These are phyloP conservation scores for Straminergon stramineum DNA, from an alignment of 225 moss, liverwort and hornwort genomes.

Conservation along the genomic window DNA sequence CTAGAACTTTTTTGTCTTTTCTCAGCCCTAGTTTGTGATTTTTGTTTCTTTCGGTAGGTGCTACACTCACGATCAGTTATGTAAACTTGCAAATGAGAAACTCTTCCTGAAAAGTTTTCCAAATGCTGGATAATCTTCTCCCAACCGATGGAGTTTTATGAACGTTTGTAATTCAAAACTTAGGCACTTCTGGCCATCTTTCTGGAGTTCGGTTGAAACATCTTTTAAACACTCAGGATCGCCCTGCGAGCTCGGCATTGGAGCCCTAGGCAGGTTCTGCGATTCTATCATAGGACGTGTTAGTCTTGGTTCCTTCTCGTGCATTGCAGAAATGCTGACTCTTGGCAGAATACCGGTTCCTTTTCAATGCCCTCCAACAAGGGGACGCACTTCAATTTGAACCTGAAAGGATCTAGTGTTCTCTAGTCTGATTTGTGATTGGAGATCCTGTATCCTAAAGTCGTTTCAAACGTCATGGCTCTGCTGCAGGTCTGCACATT, in stretches of 20 bases:
- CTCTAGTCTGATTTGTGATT: neutral
- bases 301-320: neutral
- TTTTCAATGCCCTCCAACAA: neutral
- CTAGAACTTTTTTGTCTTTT: neutral
- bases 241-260: neutral
- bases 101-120: conserved; percentile 41
- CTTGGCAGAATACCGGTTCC: neutral
- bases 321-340: neutral
- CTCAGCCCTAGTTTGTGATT: conserved; percentile 19
- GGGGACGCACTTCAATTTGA: neutral
- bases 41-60: conserved; percentile 33
- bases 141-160: conserved; percentile 21
- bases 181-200: conserved; percentile 5
- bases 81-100: conserved; percentile 45
- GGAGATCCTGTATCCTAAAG: neutral
- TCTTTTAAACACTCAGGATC: neutral
- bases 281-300: neutral
- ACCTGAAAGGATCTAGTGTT: neutral
- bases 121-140: conserved; percentile 11
- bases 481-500: neutral
- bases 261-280: neutral
- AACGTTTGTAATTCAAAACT: conserved; percentile 2
- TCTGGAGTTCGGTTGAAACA: conserved; percentile 21
- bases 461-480: neutral
- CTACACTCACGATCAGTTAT: conserved; percentile 32